These are phyloP conservation scores for Silybum marianum DNA, from an alignment of 129 eudicot species.

Conservation along the genomic window DNA sequence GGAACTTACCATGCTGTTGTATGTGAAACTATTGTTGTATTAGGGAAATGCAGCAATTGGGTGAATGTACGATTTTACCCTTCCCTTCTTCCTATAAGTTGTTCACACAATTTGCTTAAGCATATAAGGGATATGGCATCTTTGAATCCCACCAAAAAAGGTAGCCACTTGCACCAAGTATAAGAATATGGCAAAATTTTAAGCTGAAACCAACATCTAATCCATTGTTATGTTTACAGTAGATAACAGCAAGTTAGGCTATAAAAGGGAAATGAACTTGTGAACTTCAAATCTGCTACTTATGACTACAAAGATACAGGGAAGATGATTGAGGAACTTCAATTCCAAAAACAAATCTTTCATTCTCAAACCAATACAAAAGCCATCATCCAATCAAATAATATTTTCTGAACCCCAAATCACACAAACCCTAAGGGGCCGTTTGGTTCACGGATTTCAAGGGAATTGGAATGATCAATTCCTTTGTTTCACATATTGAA, in stretches of 20 bases:
- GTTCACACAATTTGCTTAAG: background rate
- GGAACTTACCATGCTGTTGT: background rate
- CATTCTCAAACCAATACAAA: background rate
- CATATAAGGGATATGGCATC: slow-evolving; percentile 11
- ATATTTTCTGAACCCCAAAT: too few species aligned
- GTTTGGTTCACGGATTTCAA: too few species aligned
- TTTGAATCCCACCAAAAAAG: slow-evolving; percentile 5
- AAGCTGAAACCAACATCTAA: background rate
- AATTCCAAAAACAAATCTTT: background rate
- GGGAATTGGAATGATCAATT: too few species aligned
- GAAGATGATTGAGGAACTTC: background rate
- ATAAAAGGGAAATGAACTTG: background rate
- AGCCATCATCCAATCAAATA: background rate
- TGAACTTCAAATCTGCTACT: background rate
- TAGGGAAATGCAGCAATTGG: slow-evolving; percentile 10
- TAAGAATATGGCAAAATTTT: background rate
- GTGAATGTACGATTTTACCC: slow-evolving; percentile 4
- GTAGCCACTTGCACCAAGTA: background rate
- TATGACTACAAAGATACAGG: background rate
- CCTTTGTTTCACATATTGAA: too few species aligned
- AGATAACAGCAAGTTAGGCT: background rate
- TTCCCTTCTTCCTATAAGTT: slow-evolving; percentile 19
- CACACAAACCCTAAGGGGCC: too few species aligned
- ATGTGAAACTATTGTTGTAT: background rate
- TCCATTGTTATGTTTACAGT: background rate